Evolutionary conservation across 2,329 filamentous ascomycete genomes (phyloP).

Genomic region (Monosporascus sp.): DNA sequence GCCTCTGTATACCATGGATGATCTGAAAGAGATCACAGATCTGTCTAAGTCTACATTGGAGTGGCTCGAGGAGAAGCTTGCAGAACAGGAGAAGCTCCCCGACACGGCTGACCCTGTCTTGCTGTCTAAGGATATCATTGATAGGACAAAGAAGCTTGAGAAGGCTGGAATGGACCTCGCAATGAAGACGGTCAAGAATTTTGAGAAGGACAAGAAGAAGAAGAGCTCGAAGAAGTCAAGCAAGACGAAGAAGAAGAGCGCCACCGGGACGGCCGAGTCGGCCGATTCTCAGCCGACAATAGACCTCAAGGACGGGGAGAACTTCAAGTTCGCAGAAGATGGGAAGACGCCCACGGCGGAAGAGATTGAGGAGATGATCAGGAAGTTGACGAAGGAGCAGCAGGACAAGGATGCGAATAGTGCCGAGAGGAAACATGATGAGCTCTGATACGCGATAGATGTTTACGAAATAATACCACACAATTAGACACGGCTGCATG

Average conservation of each 20-base stretch:
- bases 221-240: slow-evolving; percentile 31
- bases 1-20: slow-evolving; percentile 66
- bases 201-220: slow-evolving; percentile 41
- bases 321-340: slow-evolving; percentile 32
- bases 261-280: slow-evolving; percentile 28
- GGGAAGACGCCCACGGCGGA: slow-evolving; percentile 40
- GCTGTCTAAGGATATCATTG: slow-evolving; percentile 64
- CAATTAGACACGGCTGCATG: slow-evolving; percentile 1
- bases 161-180: slow-evolving; percentile 65
- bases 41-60: slow-evolving; percentile 56
- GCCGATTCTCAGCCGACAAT: slow-evolving; percentile 31
- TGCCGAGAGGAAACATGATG: slow-evolving; percentile 21
- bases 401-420: slow-evolving; percentile 16
- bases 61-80: slow-evolving; percentile 72
- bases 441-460: slow-evolving; percentile 22
- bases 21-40: slow-evolving; percentile 61
- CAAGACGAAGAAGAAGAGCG: slow-evolving; percentile 39
- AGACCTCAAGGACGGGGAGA: slow-evolving; percentile 33
- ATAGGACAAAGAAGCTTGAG: slow-evolving; percentile 65
- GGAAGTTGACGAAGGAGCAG: slow-evolving; percentile 32
- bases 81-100: slow-evolving; percentile 65
- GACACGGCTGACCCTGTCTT: slow-evolving; percentile 70
- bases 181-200: slow-evolving; percentile 59
- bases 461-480: slow-evolving; percentile 18
- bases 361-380: slow-evolving; percentile 51